phyloP scores from a whole-genome alignment of 331 rosid species.

The Quercus phellos region DNA sequence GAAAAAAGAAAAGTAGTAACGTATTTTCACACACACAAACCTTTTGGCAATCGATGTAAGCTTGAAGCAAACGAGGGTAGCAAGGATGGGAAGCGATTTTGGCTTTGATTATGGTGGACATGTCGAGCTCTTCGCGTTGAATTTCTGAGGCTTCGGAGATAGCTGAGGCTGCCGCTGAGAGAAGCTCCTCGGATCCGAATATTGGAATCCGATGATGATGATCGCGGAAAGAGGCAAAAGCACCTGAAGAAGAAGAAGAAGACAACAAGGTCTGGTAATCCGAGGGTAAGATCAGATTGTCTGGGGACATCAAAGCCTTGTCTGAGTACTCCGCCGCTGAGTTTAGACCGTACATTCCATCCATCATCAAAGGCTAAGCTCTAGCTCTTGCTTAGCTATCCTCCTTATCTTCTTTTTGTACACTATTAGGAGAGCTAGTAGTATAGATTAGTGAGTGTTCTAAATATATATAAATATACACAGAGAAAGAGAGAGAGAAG shows the following conservation, averaged over 20 bases:
- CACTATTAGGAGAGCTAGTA: neutral
- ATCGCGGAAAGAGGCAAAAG: slow-evolving; percentile 19
- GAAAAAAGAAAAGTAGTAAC: neutral
- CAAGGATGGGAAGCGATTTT: slow-evolving; percentile 85
- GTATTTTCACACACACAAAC: slow-evolving; percentile 25
- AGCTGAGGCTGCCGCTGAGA: slow-evolving; percentile 43
- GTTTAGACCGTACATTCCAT: slow-evolving; percentile 71
- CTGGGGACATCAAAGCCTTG: slow-evolving; percentile 72
- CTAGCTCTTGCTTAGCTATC: neutral
- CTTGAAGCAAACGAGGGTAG: slow-evolving; percentile 81
- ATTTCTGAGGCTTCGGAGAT: slow-evolving; percentile 47
- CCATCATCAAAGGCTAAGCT: slow-evolving; percentile 34
- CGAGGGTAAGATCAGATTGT: slow-evolving; percentile 72
- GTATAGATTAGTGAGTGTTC: neutral
- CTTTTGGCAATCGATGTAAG: slow-evolving; percentile 95
- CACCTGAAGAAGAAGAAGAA: neutral
- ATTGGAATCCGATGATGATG: slow-evolving; percentile 40
- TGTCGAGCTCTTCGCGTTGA: slow-evolving; percentile 37
- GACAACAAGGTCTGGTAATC: slow-evolving; percentile 62
- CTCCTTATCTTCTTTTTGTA: neutral
- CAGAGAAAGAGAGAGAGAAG: too few relatives aligned
- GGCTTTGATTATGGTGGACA: slow-evolving; percentile 57
- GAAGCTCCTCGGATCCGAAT: slow-evolving; percentile 78
- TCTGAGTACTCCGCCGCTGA: slow-evolving; percentile 60
- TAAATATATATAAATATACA: too few relatives aligned